Evolutionary conservation across 1,139 yeast genomes (phyloP).

Genomic region (Pichia sp.): DNA sequence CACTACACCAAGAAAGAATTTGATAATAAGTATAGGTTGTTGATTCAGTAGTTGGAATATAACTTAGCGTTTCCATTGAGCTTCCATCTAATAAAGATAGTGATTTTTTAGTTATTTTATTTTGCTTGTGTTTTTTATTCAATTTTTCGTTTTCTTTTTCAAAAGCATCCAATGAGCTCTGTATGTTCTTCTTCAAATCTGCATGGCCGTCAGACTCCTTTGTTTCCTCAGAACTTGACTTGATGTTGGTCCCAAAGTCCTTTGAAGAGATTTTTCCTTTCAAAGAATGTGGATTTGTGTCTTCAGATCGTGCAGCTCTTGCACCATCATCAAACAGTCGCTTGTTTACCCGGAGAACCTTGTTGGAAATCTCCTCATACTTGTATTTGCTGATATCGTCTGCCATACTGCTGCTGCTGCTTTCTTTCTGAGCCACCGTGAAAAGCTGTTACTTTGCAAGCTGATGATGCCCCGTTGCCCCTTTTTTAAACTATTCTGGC

Average conservation of each 20-base stretch:
- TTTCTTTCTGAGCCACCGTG: too few relatives aligned
- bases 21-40: slow-evolving; percentile 41
- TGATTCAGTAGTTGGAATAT: slow-evolving; percentile 46
- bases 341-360: slow-evolving; percentile 58
- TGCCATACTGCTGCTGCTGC: slow-evolving; percentile 11
- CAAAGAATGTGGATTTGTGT: slow-evolving; percentile 64
- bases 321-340: slow-evolving; percentile 37
- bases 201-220: slow-evolving; percentile 14
- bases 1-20: slow-evolving; percentile 45
- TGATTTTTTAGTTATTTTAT: slow-evolving; percentile 6
- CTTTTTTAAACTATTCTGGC: too few relatives aligned
- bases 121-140: slow-evolving; percentile 1
- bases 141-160: slow-evolving; percentile 7
- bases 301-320: slow-evolving; percentile 39
- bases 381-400: slow-evolving; percentile 33
- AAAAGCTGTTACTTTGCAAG: too few relatives aligned
- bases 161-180: slow-evolving; percentile 4
- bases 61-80: slow-evolving; percentile 37
- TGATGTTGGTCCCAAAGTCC: slow-evolving; percentile 58
- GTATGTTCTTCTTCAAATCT: slow-evolving; percentile 15
- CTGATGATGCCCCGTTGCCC: too few relatives aligned
- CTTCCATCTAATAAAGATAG: slow-evolving; percentile 29
- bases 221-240: slow-evolving; percentile 11
- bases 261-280: slow-evolving; percentile 55
- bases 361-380: slow-evolving; percentile 70